Conservation (phyloP, 1,139 yeast genomes). For the Candida sp. region DNA sequence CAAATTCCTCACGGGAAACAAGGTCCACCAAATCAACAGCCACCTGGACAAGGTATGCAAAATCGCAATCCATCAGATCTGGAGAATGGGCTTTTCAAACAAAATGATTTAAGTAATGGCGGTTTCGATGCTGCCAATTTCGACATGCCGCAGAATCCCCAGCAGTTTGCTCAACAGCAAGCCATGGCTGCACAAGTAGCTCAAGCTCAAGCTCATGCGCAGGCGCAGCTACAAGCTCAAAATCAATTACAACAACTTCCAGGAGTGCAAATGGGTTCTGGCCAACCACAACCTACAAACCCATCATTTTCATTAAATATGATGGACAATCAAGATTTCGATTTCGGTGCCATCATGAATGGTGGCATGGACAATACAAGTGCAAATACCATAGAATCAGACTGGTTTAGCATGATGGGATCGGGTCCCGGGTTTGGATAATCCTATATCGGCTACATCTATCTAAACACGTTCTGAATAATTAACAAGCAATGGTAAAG, state of each 20-base stretch:
- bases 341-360: background rate
- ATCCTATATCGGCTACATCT: no score
- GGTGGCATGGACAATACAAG: slow-evolving; percentile 5
- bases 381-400: slow-evolving; percentile 13
- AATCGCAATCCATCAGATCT: background rate
- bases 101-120: background rate
- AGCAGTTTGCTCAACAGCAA: background rate
- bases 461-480: no score
- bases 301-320: slow-evolving; percentile 1
- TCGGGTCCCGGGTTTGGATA: slow-evolving; percentile 32
- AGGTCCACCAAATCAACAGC: background rate
- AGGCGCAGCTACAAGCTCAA: slow-evolving; percentile 1
- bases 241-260: background rate
- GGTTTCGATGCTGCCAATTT: background rate
- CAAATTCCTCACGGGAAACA: slow-evolving; percentile 1
- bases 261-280: background rate
- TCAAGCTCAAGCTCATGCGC: slow-evolving; percentile 5
- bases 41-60: background rate
- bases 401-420: slow-evolving; percentile 38
- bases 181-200: background rate
- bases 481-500: background rate
- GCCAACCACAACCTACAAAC: slow-evolving; percentile 1
- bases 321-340: slow-evolving; percentile 1
- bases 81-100: background rate
- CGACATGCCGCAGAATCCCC: background rate